phyloP scores from a whole-genome alignment of 768 basidiomycete genomes.

The Pisolithus microcarpus region DNA sequence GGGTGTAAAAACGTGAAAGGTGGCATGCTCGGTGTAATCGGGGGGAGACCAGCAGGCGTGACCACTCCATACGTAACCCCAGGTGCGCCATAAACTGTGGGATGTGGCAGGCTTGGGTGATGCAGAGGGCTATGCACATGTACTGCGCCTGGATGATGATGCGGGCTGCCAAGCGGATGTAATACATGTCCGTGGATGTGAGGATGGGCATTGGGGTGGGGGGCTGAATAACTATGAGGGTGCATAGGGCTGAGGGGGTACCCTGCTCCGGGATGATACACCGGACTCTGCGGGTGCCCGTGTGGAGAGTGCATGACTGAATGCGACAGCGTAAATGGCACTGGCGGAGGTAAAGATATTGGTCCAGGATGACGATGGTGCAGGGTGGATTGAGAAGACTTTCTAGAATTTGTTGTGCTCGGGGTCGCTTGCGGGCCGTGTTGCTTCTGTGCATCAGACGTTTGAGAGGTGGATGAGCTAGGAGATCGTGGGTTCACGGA shows the following conservation, averaged over 20 bases:
- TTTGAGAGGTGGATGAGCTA: background rate
- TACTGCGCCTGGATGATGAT: constrained; percentile 21
- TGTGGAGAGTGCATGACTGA: constrained; percentile 28
- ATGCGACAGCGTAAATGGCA: constrained; percentile 36
- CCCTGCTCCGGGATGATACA: constrained; percentile 28
- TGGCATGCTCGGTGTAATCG: constrained; percentile 97
- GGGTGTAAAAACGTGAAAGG: constrained; percentile 79
- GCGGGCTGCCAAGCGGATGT: constrained; percentile 27
- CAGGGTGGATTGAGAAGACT: constrained; percentile 11
- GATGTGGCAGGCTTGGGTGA: constrained; percentile 20
- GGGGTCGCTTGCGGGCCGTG: background rate
- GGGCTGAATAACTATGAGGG: constrained; percentile 17
- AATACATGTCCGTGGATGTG: background rate
- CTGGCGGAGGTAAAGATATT: constrained; percentile 60
- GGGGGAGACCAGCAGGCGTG: constrained; percentile 78
- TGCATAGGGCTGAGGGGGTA: constrained; percentile 24
- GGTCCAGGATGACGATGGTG: constrained; percentile 60
- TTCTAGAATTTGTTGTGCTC: constrained; percentile 1
- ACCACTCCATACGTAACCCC: constrained; percentile 32
- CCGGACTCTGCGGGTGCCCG: constrained; percentile 31
- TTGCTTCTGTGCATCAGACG: background rate
- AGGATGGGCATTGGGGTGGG: background rate
- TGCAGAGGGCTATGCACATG: constrained; percentile 27
- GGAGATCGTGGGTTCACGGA: constrained; percentile 3
- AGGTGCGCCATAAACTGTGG: constrained; percentile 9